These are phyloP conservation scores for Colletotrichum brevisporum DNA, from an alignment of 2,329 filamentous ascomycete species.

Conservation along the genomic window DNA sequence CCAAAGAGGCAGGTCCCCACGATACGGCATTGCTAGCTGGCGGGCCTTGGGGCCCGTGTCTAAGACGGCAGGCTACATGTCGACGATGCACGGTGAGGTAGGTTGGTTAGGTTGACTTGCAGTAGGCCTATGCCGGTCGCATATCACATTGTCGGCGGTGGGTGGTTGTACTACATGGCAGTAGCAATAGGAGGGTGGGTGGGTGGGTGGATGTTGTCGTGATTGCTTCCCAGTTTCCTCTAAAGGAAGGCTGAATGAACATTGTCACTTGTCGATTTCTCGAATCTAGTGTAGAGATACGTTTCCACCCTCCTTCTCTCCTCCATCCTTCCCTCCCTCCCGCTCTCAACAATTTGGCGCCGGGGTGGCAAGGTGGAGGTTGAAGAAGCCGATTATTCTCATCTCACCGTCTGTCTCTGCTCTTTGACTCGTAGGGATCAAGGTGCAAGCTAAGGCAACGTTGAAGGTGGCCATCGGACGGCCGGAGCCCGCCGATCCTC, in stretches of 20 bases:
- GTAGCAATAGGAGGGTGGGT: too few relatives aligned
- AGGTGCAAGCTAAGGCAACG: not conserved
- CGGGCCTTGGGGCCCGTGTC: not conserved
- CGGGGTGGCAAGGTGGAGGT: too few relatives aligned
- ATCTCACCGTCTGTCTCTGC: not conserved
- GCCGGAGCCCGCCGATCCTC: slow-evolving; percentile 37
- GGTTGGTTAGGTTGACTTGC: slow-evolving; percentile 16
- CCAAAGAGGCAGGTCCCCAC: slow-evolving; percentile 24
- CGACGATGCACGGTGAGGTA: slow-evolving; percentile 6
- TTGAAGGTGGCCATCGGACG: slow-evolving; percentile 23
- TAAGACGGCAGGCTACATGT: not conserved
- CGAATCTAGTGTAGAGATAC: too few relatives aligned
- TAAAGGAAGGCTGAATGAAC: slow-evolving; percentile 13
- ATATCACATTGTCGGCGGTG: slow-evolving; percentile 2
- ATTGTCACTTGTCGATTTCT: too few relatives aligned
- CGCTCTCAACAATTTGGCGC: too few relatives aligned
- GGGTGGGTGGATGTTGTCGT: slow-evolving; percentile 1
- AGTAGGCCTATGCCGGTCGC: slow-evolving; percentile 5
- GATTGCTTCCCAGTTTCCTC: slow-evolving; percentile 29
- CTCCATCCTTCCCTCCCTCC: too few relatives aligned
- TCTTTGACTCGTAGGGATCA: not conserved
- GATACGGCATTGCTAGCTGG: slow-evolving; percentile 16
- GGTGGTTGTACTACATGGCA: too few relatives aligned
- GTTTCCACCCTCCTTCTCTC: too few relatives aligned
- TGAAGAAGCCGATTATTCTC: not conserved